These are phyloP conservation scores for Trichoderma polysporum DNA, from an alignment of 2,329 filamentous ascomycete species.

Conservation along the genomic window DNA sequence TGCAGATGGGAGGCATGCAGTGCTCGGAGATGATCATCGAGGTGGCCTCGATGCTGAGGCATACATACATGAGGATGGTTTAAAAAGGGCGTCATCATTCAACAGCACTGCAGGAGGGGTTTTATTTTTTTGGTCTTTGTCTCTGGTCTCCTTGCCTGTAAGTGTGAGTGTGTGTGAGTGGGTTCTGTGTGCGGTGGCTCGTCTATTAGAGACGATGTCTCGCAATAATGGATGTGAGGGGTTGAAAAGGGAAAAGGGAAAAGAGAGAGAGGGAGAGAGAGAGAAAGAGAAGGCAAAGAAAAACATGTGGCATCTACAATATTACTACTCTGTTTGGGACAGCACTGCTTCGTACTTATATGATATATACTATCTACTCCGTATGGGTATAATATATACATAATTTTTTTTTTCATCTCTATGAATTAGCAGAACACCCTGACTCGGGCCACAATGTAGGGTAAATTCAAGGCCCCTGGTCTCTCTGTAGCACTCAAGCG, in stretches of 20 bases:
- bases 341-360: no score
- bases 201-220: not conserved
- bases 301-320: not conserved
- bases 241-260: not conserved
- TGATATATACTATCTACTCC: no score
- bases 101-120: not conserved
- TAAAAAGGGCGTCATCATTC: not conserved
- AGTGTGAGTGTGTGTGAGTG: not conserved
- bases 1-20: not conserved
- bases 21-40: not conserved
- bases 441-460: not conserved
- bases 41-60: not conserved
- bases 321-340: no score
- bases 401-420: no score
- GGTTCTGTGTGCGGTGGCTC: not conserved
- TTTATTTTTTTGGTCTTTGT: not conserved
- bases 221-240: not conserved
- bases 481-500: not conserved
- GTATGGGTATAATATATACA: no score
- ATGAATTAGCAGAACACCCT: not conserved
- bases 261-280: not conserved
- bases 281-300: not conserved
- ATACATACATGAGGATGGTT: conserved; percentile 5
- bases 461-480: not conserved
- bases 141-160: not conserved